Evolutionary conservation across 768 basidiomycete genomes (phyloP).

Genomic region (Pleurotus pulmonarius): DNA sequence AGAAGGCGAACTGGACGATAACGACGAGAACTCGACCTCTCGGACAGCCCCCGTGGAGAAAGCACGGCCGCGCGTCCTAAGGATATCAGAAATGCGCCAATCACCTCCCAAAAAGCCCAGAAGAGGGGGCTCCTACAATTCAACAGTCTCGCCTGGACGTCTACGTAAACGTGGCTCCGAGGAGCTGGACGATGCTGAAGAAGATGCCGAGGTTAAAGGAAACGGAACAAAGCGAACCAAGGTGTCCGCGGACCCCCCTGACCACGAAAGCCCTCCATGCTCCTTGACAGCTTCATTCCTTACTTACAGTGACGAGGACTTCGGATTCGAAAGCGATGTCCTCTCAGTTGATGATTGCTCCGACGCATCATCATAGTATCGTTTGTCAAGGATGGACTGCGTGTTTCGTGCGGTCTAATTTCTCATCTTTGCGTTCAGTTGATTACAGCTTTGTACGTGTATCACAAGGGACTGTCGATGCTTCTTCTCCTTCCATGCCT

Average conservation of each 20-base stretch:
- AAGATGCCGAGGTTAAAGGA: conserved; percentile 8
- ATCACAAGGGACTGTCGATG: no score
- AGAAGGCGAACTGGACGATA: conserved; percentile 8
- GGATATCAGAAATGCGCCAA: background rate
- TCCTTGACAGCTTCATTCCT: background rate
- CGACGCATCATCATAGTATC: no score
- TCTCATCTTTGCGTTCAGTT: no score
- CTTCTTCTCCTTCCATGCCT: background rate
- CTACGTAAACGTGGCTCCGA: conserved; percentile 48
- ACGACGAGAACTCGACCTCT: background rate
- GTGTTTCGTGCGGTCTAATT: no score
- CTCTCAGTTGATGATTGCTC: no score
- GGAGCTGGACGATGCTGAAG: conserved; percentile 31
- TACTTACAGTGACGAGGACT: no score
- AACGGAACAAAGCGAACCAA: background rate
- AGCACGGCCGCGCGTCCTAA: background rate
- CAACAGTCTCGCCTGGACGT: conserved; percentile 14
- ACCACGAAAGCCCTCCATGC: background rate
- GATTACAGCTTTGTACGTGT: no score
- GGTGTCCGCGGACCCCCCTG: conserved; percentile 1
- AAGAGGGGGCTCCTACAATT: background rate
- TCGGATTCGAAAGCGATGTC: no score
- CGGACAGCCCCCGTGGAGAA: background rate
- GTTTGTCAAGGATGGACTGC: no score
- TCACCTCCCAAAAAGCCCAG: background rate